Evolutionary conservation across 108 stramenopile genomes (phyloP), one percentile per base, ranked within the genome.

Genomic region (Stephanodiscus minutulus): DNA sequence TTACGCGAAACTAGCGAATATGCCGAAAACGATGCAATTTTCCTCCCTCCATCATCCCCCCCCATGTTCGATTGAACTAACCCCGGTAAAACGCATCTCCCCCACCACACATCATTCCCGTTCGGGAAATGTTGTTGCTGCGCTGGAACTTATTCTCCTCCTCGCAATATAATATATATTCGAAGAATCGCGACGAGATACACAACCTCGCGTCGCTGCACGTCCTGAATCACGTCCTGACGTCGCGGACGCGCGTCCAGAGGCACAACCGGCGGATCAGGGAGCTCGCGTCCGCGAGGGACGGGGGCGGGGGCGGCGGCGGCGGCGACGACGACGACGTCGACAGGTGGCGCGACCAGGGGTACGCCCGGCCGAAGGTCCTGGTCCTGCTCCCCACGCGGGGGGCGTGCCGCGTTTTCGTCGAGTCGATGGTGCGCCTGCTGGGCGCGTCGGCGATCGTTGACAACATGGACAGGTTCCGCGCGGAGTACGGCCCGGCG

Each of bases 281-380:
- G 64, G 72, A 82, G 48, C 57, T 72, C 20, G n/a, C n/a, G n/a
- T n/a, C n/a, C n/a, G n/a, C n/a, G n/a, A n/a, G n/a, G n/a, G n/a
- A n/a, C n/a, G n/a, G n/a, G n/a, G n/a, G n/a, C n/a, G n/a, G 31
- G 71, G 7, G 18, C 50, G 21, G 12, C 49, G 8, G 69, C 47
- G 15, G 71, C 68, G 58, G 50, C 5, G 43, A 56, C n/a, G 71
- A 66, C 43, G 86, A 79, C 46, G 80, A 72, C 29, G 77, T 69
- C 35, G 87, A 74, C 28, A 62, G 68, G 46, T 82, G 78, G 65
- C 86, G 92, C 8, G 95, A 96, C 74, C 95, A 96, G 76, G 95
- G 95, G n/a, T 96, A 87, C 63, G 87, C 87, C 7, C 81, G 92
- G 35, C 89, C 92, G 18, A 89, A 88, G 28, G 91, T 93, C 20